Percentiles rank a stretch among this genome's conserved stretches.
phyloP scores from a whole-genome alignment of 2,329 filamentous ascomycete genomes.

The Stromatinia cepivora region DNA sequence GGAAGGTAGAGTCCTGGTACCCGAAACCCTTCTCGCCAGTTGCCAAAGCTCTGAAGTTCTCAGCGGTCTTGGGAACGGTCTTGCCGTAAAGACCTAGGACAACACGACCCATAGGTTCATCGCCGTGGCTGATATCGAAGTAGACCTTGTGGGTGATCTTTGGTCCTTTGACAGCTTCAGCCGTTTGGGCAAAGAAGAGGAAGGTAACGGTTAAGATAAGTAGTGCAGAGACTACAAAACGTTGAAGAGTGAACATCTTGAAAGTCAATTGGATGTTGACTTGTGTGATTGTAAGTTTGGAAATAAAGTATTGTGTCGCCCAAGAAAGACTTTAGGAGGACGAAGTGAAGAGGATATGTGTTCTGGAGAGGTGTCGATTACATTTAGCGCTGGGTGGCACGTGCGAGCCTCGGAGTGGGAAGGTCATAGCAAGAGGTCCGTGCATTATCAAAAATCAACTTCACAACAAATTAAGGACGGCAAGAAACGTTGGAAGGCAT shows the following conservation, averaged over 20 bases:
- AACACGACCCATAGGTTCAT: conserved; percentile 70
- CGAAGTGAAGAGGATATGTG: conserved; percentile 17
- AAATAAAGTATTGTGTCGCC: neutral
- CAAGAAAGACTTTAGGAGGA: neutral
- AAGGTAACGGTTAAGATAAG: conserved; percentile 75
- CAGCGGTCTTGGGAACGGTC: conserved; percentile 73
- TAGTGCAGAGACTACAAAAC: conserved; percentile 69
- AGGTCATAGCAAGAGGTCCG: conserved; percentile 12
- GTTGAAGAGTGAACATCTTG: conserved; percentile 74
- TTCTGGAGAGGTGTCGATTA: conserved; percentile 40
- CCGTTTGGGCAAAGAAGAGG: conserved; percentile 73
- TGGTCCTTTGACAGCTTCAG: conserved; percentile 77
- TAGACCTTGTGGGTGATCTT: conserved; percentile 96
- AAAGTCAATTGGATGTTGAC: conserved; percentile 33
- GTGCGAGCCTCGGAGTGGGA: conserved; percentile 23
- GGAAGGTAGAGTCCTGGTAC: conserved; percentile 55
- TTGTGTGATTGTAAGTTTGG: conserved; percentile 22
- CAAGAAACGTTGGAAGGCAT: conserved; percentile 14
- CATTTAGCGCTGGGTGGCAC: conserved; percentile 30
- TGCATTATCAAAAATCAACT: conserved; percentile 26
- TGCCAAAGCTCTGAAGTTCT: conserved; percentile 77
- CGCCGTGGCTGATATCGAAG: conserved; percentile 80
- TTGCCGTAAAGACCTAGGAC: conserved; percentile 85
- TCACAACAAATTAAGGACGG: conserved; percentile 13
- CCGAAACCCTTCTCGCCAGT: conserved; percentile 64